Evolutionary conservation across 352 stramenopile species (phyloP), one percentile per base, ranked within the genome.

Genomic region (Blastocystis sp.): DNA sequence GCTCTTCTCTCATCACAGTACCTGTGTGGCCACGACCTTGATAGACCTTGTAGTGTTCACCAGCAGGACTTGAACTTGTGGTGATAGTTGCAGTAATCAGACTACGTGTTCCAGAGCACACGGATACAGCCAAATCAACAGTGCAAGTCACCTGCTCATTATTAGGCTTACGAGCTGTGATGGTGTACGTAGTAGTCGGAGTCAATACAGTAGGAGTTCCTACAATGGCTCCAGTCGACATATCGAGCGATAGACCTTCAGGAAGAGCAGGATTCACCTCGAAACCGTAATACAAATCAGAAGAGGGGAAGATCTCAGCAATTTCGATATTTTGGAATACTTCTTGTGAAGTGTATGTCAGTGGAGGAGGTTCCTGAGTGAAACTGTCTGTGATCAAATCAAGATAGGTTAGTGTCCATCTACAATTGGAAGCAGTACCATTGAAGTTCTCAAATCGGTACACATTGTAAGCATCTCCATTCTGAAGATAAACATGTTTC

Each of bases 71-170:
- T 4, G 19, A 51, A 49, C 39, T 27, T 21, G 71, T 83, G 16
- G 14, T 27, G 21, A 83, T 32, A 6, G 71, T 83, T 2, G 27
- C 27, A 12, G 71, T 83, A 56, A 83, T 83, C 71, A 83, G 71
- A 35, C 42, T 65, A 19, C 39, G n/a, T 9, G 29, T 56, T 32
- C 29, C 71, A 27, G 43, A 75, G 32, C 77, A 87, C 21, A 61
- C 24, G 21, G 35, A 27, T 11, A 87, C 49, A 24, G 52, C 16
- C 2, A 87, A 52, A 1, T 32, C 21, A 2, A 87, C 24, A 16
- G 29, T 43, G 12, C 27, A 59, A 9, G 54, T 27, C 14, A 19
- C 16, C 0, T 58, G 9, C 43, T 54, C 42, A 54, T 61, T 61
- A 11, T 39, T 77, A 29, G 67, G 39, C n/a, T 78, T 78, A 35